Evolutionary conservation across 345 rosid species (phyloP), one percentile per base, ranked within the genome.

Genomic region (Syzygium grande): DNA sequence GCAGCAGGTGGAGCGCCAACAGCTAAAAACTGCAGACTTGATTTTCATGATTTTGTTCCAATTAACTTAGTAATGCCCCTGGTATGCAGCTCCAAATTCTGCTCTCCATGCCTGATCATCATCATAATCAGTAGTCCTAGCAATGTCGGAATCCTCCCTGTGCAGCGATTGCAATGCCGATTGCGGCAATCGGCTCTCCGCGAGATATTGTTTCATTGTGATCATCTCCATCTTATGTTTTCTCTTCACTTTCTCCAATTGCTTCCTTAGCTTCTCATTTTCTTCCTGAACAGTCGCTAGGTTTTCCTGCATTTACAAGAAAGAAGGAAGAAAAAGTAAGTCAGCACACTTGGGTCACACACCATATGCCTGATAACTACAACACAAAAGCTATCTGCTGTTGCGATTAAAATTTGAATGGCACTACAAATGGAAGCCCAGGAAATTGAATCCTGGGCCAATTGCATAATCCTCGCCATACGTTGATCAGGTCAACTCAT

Each of bases 51-150:
- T 68, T 38, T 34, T 34, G 25, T 73, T 73, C 83, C 83, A 5
- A 38, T 19, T 38, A 25, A 73, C 80, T 91, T 78, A 93, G 88
- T 87, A 90, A 87, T 94, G 98, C 34, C 95, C 93, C 89, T 96
- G 98, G 89, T 97, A 97, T 43, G 94, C 94, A 59, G 98, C 94
- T 87, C 99, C 96, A 90, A 97, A 96, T 91, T 97, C 99, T 19
- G 98, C 98, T 90, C 97, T 95, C 99, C 99, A 97, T 11, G 99
- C 96, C 86, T 95, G 97, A 88, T 96, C 99, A 86, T 97, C 99
- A 85, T 94, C 92, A 13, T 73, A n/a, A 51, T 85, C 54, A 15
- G 90, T 84, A 34, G 52, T 85, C 6, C 87, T 78, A 46, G 88
- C 87, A 54, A 25, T 85, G 27, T 84, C 59, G 9, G 93, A 91